Conservation (phyloP, 164 flowering plant species). For the Amborella trichopoda region DNA sequence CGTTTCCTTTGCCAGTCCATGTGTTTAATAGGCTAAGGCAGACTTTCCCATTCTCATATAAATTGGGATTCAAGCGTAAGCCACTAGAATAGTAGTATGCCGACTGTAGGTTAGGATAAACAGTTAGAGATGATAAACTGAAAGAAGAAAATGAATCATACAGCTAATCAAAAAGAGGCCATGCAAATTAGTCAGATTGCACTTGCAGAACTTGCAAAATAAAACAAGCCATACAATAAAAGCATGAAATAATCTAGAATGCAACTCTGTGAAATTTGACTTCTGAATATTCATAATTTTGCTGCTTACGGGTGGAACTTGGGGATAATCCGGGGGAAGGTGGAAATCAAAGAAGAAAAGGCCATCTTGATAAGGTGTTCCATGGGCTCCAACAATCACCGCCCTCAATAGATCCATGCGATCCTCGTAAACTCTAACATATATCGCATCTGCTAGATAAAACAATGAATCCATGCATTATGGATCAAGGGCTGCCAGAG, state of each 20-base stretch:
- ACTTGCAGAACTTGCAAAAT: too few species aligned
- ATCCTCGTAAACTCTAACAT: slow-evolving; percentile 92
- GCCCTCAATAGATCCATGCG: slow-evolving; percentile 97
- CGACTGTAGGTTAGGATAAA: slow-evolving; percentile 43
- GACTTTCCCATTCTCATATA: slow-evolving; percentile 98
- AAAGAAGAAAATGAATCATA: neutral
- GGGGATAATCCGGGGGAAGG: slow-evolving; percentile 93
- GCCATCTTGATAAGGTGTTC: slow-evolving; percentile 99
- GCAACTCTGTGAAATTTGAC: too few species aligned
- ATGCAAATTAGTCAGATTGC: too few species aligned
- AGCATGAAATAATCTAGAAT: too few species aligned
- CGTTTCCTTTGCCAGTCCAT: slow-evolving; percentile 97
- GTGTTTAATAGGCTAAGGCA: slow-evolving; percentile 98
- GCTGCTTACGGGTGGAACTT: slow-evolving; percentile 81
- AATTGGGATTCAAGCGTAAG: slow-evolving; percentile 92
- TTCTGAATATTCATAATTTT: too few species aligned
- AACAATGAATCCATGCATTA: neutral
- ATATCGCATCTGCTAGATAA: slow-evolving; percentile 57
- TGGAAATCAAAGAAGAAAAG: slow-evolving; percentile 96
- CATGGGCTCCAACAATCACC: slow-evolving; percentile 91
- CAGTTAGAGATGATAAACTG: neutral
- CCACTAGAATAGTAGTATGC: slow-evolving; percentile 98
- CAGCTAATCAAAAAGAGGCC: neutral
- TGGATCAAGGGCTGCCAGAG: too few species aligned
- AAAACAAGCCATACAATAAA: too few species aligned